These are phyloP conservation scores for Fusarium humuli DNA, from an alignment of 2,329 filamentous ascomycete species.

Conservation along the genomic window DNA sequence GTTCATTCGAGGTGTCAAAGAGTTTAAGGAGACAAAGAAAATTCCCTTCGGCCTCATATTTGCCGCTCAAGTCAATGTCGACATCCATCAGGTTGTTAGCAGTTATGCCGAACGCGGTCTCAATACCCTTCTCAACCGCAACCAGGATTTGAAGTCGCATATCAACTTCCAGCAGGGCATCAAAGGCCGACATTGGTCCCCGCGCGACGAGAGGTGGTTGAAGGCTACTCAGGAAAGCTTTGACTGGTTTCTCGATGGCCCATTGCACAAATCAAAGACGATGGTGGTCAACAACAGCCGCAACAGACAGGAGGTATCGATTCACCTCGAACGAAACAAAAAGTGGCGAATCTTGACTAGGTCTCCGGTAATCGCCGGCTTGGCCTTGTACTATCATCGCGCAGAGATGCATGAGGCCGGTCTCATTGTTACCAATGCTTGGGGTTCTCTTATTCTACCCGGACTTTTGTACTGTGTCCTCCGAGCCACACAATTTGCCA, in stretches of 20 bases:
- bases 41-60: conserved; percentile 55
- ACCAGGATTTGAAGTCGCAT: neutral
- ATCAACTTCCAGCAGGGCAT: neutral
- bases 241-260: neutral
- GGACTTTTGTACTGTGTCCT: neutral
- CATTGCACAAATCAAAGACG: neutral
- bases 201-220: neutral
- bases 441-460: neutral
- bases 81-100: conserved; percentile 52
- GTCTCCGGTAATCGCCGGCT: neutral
- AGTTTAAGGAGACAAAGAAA: conserved; percentile 46
- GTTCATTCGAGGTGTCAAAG: conserved; percentile 51
- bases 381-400: neutral
- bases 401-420: neutral
- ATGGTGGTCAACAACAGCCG: neutral
- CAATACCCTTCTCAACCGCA: neutral
- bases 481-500: no score
- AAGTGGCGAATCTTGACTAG: neutral
- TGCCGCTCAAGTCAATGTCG: conserved; percentile 56
- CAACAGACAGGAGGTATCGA: neutral
- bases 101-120: neutral
- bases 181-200: neutral
- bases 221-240: neutral
- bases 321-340: neutral
- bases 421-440: neutral